Evolutionary conservation across 345 rosid species (phyloP).

Genomic region (Citrus australasica): DNA sequence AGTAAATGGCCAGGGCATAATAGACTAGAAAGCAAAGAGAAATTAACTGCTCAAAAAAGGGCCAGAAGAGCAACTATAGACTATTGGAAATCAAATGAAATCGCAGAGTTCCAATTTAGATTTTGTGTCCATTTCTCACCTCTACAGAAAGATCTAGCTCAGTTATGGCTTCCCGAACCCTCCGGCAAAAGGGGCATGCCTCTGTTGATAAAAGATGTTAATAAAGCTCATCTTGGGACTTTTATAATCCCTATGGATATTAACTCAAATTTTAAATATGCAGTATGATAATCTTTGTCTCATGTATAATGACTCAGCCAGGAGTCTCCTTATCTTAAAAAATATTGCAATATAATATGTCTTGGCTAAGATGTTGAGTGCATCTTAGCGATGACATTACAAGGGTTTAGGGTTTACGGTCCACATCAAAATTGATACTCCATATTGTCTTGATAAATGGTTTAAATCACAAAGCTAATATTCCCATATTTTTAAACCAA

Average conservation of each 20-base stretch:
- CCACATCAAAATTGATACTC: not conserved
- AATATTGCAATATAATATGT: not conserved
- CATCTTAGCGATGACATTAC: not conserved
- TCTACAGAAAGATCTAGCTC: constrained; percentile 82
- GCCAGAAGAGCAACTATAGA: not conserved
- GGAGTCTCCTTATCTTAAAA: not conserved
- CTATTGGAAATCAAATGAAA: not conserved
- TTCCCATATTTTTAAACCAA: not conserved
- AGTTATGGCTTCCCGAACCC: constrained; percentile 80
- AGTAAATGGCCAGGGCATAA: not conserved
- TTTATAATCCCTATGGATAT: not conserved
- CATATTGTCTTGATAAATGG: not conserved
- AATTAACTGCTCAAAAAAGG: not conserved
- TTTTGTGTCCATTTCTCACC: constrained; percentile 28
- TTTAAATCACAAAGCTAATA: not conserved
- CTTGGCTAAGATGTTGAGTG: not conserved
- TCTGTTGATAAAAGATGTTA: constrained; percentile 41
- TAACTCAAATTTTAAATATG: not conserved
- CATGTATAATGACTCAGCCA: not conserved
- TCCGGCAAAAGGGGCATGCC: constrained; percentile 88
- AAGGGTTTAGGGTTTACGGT: not conserved
- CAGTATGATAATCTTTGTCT: not conserved
- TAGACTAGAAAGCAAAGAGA: not conserved
- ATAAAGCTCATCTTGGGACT: not conserved
- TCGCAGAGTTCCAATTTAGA: not conserved